phyloP scores from a whole-genome alignment of 179 eudicot species.

The Amaranthus tricolor region DNA sequence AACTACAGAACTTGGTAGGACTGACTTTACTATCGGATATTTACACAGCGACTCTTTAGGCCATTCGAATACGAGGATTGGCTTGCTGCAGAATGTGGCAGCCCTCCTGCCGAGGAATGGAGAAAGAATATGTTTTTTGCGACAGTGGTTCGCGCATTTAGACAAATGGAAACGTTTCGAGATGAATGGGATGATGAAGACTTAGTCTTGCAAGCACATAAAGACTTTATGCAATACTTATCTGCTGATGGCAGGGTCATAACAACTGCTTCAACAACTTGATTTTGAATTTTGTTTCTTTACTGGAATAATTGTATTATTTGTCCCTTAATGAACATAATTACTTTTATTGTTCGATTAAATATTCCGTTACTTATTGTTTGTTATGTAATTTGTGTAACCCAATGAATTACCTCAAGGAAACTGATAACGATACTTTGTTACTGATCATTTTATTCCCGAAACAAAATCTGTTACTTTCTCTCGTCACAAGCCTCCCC shows the following conservation, averaged over 20 bases:
- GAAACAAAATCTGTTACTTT: too few relatives aligned
- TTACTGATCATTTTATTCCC: too few relatives aligned
- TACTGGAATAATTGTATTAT: too few relatives aligned
- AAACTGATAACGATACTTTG: too few relatives aligned
- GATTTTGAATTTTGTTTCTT: not conserved
- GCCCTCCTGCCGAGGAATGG: conserved; percentile 59
- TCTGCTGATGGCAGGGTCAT: conserved; percentile 2
- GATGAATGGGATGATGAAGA: conserved; percentile 66
- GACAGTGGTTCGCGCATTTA: conserved; percentile 21
- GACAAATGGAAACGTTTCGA: conserved; percentile 50
- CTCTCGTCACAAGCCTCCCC: too few relatives aligned
- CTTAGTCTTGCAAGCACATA: conserved; percentile 40
- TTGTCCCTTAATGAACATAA: too few relatives aligned
- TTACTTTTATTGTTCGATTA: too few relatives aligned
- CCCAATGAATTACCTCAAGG: too few relatives aligned
- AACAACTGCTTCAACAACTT: conserved; percentile 8
- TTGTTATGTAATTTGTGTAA: too few relatives aligned
- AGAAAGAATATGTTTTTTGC: conserved; percentile 52
- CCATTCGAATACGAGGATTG: conserved; percentile 75
- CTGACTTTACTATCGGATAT: not conserved
- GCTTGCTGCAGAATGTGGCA: conserved; percentile 55
- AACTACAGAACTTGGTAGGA: not conserved
- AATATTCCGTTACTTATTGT: too few relatives aligned
- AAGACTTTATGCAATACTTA: conserved; percentile 45
- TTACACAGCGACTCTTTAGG: not conserved